Percentiles rank a stretch among this genome's conserved stretches.
These are phyloP conservation scores for Elongisporangium anandrum DNA, from an alignment of 352 stramenopile species.

Conservation along the genomic window DNA sequence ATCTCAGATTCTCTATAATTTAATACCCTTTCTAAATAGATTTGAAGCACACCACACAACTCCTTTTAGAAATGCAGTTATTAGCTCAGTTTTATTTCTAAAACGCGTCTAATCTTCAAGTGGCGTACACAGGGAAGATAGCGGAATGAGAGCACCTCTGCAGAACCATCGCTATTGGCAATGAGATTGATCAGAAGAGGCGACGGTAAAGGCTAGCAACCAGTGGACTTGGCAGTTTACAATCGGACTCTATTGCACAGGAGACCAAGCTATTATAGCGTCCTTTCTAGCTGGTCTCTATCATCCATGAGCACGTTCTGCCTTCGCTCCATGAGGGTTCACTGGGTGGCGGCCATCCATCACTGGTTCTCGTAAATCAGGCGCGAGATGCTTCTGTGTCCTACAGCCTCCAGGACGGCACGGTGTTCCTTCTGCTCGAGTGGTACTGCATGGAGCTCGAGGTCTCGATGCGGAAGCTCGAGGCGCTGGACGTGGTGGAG, in stretches of 20 bases:
- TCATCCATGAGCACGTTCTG: too few relatives aligned
- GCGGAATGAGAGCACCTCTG: too few relatives aligned
- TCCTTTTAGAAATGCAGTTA: too few relatives aligned
- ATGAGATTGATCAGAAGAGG: neutral
- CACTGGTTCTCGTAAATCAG: neutral
- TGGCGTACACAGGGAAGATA: too few relatives aligned
- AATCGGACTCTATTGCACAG: neutral
- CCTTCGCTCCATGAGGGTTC: too few relatives aligned
- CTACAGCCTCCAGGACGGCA: neutral
- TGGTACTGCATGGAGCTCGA: neutral
- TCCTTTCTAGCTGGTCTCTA: too few relatives aligned
- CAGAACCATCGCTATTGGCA: too few relatives aligned
- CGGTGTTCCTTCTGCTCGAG: neutral
- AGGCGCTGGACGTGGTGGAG: neutral
- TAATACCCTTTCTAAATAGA: neutral
- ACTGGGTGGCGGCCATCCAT: neutral
- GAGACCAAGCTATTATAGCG: too few relatives aligned
- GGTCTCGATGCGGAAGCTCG: neutral
- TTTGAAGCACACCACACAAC: neutral
- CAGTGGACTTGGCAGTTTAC: neutral
- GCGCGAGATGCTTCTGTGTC: neutral
- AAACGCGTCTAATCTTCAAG: too few relatives aligned
- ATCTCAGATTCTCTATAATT: neutral
- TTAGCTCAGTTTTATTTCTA: too few relatives aligned
- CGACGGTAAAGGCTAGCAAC: too few relatives aligned